Percentiles rank a stretch among this genome's conserved stretches.
Conservation (phyloP, 257 asterid species). For the Ilex aquifolium region DNA sequence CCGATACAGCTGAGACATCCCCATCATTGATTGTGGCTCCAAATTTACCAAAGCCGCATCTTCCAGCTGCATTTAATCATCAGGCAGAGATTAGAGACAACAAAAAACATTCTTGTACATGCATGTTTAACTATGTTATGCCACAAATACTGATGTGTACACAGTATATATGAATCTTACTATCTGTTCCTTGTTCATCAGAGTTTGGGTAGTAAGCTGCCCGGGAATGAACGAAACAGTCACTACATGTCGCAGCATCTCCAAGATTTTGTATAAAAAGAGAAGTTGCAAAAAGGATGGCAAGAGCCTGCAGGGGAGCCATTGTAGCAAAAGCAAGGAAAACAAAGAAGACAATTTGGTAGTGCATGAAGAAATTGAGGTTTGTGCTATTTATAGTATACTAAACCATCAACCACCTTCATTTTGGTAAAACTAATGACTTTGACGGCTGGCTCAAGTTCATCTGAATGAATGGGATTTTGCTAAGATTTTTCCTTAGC, state of each 20-base stretch:
- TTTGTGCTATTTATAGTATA: neutral
- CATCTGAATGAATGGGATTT: too few relatives aligned
- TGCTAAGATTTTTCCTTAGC: too few relatives aligned
- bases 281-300: neutral
- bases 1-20: conserved; percentile 73
- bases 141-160: neutral
- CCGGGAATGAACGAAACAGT: neutral
- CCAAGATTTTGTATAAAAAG: neutral
- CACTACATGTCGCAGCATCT: neutral
- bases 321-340: neutral
- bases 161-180: neutral
- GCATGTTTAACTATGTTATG: neutral
- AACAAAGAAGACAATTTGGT: neutral
- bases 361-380: neutral
- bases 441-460: too few relatives aligned
- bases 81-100: too few relatives aligned
- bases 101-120: too few relatives aligned
- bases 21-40: conserved; percentile 78
- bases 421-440: too few relatives aligned
- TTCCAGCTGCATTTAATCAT: conserved; percentile 50
- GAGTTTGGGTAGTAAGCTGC: neutral
- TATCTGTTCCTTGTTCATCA: neutral
- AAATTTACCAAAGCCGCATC: conserved; percentile 63
- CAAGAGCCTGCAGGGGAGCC: neutral
- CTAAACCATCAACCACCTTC: too few relatives aligned